Base-by-base conservation (phyloP, 305 asterid species). In the Fraxinus baroniana region DNA sequence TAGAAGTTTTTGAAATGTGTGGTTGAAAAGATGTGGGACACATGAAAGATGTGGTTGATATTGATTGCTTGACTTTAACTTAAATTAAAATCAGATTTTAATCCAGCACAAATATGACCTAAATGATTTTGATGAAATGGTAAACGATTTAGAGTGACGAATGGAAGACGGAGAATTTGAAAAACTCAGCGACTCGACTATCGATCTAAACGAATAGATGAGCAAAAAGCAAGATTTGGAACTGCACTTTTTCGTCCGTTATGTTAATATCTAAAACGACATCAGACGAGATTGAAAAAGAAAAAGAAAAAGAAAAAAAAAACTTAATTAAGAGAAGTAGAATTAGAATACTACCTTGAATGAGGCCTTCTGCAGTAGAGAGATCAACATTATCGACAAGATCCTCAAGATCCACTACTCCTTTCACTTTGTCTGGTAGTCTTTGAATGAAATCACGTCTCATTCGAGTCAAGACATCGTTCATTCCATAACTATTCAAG, bases 381-480 rank as follows among this genome's bases (percentile, higher is more conserved):
- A 81, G 73, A 32, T 73, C 72, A 35, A 49, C 33, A 64, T 64
- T 74, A 39, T 30, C 49, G 57, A 80, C 33, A 73, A 66, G 83
- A 12, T 32, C 52, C n/a, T 71, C 83, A 1, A 60, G 24, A 62
- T 79, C 86, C 76, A 83, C 81, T 41, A 77, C 80, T 12, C 78
- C 7, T 66, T 33, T 83, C 55, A 83, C 35, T 49, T 83, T 83
- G 3, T 79, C 80, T 5, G 86, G 86, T 37, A 83, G 76, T n/a
- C 76, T 79, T 15, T 46, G 80, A 30, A 83, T 28, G 83, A 83
- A 83, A 22, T 83, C 80, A 22, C 81, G 30, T 24, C 49, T 79
- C 64, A 79, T 76, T 20, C 17, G 78, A 76, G 78, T 41, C 81
- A 79, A 36, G 2, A 24, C 12, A 9, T 24, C 33, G 5, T 64